A percentile compares a stretch with the other conserved stretches of the same genome.
Conservation (phyloP, 768 basidiomycete genomes). For the Trichaptum fuscoviolaceum region DNA sequence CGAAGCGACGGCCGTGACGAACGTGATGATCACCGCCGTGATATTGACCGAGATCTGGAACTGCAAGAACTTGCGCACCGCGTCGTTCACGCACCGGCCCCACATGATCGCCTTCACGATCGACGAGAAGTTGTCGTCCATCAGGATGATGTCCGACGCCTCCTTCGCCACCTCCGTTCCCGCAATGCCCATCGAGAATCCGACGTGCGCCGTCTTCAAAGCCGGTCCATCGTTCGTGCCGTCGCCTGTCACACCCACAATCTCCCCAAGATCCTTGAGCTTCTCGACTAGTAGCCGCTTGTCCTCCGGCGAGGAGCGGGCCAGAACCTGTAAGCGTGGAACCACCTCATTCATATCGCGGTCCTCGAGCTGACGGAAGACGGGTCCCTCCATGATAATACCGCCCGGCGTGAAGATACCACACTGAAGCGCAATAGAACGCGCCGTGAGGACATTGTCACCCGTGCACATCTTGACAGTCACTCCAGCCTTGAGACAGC, state of each 20-base stretch:
- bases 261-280: conserved; percentile 79
- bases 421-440: conserved; percentile 95
- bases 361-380: conserved; percentile 75
- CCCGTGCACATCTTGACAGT: conserved; percentile 98
- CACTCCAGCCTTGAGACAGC: conserved; percentile 87
- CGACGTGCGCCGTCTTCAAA: conserved; percentile 91
- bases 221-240: conserved; percentile 98
- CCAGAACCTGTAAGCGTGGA: conserved; percentile 91
- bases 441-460: conserved; percentile 90
- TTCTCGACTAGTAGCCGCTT: conserved; percentile 92
- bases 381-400: conserved; percentile 96
- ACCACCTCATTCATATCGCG: conserved; percentile 75
- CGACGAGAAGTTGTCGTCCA: conserved; percentile 95
- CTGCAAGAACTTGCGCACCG: conserved; percentile 95
- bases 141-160: conserved; percentile 97
- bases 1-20: conserved; percentile 84
- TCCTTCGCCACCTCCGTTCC: conserved; percentile 99
- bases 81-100: conserved; percentile 98
- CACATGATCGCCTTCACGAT: conserved; percentile 98
- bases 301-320: conserved; percentile 95
- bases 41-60: conserved; percentile 95
- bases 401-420: conserved; percentile 93
- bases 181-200: conserved; percentile 94
- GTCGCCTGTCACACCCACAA: conserved; percentile 95
- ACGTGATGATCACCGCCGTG: conserved; percentile 92